Evolutionary conservation across 2,329 filamentous ascomycete species (phyloP), one percentile per base, ranked within the genome.

Genomic region (Epichloe gansuensis): DNA sequence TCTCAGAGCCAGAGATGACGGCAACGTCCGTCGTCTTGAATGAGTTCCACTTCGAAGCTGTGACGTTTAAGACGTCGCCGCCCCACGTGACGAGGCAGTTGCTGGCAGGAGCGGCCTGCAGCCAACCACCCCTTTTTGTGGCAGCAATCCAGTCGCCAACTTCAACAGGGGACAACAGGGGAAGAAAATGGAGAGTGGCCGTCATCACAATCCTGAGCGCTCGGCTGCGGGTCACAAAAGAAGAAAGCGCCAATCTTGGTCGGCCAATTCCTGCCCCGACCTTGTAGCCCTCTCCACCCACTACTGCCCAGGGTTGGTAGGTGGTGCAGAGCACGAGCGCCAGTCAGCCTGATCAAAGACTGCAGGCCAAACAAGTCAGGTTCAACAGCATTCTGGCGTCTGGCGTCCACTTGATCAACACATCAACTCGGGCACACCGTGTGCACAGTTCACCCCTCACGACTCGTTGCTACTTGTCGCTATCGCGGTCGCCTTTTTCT

Each of bases 11-110:
- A 43, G 5, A 45, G 21, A 45, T 45, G 43, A 45, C 43, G 43
- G 43, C 13, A 8, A 45, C 5, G 25, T 38, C 15, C 7, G 23
- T 25, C 23, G 34, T 23, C 34, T 47, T 34, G 27, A 21, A 44
- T 9, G 39, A 41, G 39, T 23, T 41, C 17, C 39, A 41, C 39
- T 17, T 25, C 15, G 48, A 34, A 17, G 27, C 41, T 27, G 31
- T 45, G 41, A 46, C 49, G 41, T 50, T 31, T 31, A 8, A 11
- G 31, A 31, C 31, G 9, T 31, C 49, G 49, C n/a, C 21, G 27
- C 43, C 43, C 40, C 49, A 46, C 49, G 49, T 50, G 49, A 50
- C 17, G 41, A 31, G 43, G n/a, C 23, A 44, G 23, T 17, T 21
- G 15, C 27, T 9, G 27, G 27, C 27, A 42, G 40, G 49, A 34